Evolutionary conservation across 1,284 basidiomycete species (phyloP), one percentile per base, ranked within the genome.

Genomic region (Omphalotus olearius): DNA sequence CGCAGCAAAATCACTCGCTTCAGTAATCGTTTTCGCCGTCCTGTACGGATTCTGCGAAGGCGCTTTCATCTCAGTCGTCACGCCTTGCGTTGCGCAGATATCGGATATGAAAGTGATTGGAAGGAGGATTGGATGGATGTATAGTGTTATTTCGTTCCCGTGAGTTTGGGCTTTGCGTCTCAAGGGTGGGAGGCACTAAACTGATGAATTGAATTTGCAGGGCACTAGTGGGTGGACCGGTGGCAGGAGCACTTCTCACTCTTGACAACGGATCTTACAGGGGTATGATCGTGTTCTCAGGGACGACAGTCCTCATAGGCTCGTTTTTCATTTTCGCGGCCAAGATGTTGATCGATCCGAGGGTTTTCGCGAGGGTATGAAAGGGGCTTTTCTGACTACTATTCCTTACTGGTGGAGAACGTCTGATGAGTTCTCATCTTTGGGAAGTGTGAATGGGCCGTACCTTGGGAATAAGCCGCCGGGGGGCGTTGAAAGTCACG

Each of bases 1-100:
- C n/a, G n/a, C n/a, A n/a, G 64, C 66, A 20, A 62, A 67, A 6
- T 45, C 26, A 6, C 25, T 75, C 7, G 62, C 62, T 3, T 53
- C 71, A n/a, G 65, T 85, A 41, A 70, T 79, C 57, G 49, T 73
- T 11, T 88, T 85, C 55, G 74, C 83, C 3, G 69, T 69, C 0
- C 39, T 77, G 0, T 88, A 82, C 59, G 85, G 85, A 0, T 69
- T 85, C 58, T 64, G 71, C 26, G 74, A 73, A 7, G 82, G 82
- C 1, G 76, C 79, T 2, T 80, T 83, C 60, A 77, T 83, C 26
- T 77, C 79, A n/a, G 69, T 85, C 25, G 62, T 85, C 28, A 80
- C 76, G 2, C 80, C 82, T 0, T 84, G 82, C 56, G 74, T 85
- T 6, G 80, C 77, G n/a, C 75, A 79, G 55, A 83, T 84, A 55